Evolutionary conservation across 768 basidiomycete genomes (phyloP), one percentile per base, ranked within the genome.

Genomic region (Fomitopsis serialis): DNA sequence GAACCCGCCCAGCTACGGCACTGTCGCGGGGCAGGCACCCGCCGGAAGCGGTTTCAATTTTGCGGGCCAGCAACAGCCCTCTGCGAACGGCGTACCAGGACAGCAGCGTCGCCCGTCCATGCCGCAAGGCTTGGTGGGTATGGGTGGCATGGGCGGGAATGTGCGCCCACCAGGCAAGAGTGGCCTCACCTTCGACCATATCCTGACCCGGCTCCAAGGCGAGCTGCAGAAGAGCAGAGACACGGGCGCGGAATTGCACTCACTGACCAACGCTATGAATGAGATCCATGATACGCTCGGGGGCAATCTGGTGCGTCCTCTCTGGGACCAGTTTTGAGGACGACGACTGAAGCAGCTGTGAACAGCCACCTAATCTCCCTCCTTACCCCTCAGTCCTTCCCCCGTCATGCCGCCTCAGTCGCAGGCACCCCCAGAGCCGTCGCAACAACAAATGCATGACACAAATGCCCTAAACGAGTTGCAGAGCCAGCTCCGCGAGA

Each of bases 141-240:
- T 89, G 80, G 89, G 87, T 35, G 85, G 86, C 2, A 86, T 86
- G 81, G 86, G 84, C 32, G 85, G 80, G 36, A 78, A 78, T 55
- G 82, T 85, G 70, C 78, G 85, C 13, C 77, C 77, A 0, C 87
- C 88, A 1, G 87, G 89, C 17, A 92, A 92, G 70, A 87, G 86
- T 61, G 92, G 92, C 0, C 75, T 97, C 22, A 89, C 85, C 8
- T 96, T 98, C 65, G 95, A 98, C 62, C 90, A 94, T 61, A 92
- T 98, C 49, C 72, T 98, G 43, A 88, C 78, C 52, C 82, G 91
- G 34, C 74, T 98, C 2, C 95, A 98, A 66, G 84, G 85, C 58
- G 95, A 98, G 66, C 81, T 98, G n/a, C 87, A 89, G 71, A 97
- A 96, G 72, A 93, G 91, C 63, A 82, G 92, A 17, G 96, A 98